Conservation (phyloP, 495 filamentous ascomycete genomes). For the Jackrogersella minutella region DNA sequence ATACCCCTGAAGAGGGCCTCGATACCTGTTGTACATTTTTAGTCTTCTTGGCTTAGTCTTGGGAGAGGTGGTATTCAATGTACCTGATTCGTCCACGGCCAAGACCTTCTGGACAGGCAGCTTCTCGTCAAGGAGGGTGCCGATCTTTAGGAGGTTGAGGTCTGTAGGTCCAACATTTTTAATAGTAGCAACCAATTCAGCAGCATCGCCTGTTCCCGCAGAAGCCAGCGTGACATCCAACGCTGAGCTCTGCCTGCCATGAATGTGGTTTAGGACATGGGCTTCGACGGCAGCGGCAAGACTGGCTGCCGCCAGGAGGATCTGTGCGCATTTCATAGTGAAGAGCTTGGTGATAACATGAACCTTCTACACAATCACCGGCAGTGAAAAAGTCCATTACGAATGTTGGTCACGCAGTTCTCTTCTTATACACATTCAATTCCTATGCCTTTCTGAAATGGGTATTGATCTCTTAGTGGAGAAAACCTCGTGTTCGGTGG, state of each 20-base stretch:
- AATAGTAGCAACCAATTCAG: conserved; percentile 26
- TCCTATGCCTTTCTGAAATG: background rate
- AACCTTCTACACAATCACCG: background rate
- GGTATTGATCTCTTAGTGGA: conserved; percentile 17
- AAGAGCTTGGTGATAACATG: background rate
- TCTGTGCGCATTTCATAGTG: conserved; percentile 10
- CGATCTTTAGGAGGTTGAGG: conserved; percentile 26
- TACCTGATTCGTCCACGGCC: conserved; percentile 26
- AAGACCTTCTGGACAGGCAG: conserved; percentile 26
- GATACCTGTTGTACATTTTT: background rate
- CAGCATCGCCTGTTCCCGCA: background rate
- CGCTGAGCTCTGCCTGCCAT: background rate
- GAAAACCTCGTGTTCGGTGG: conserved; percentile 22
- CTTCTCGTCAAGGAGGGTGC: conserved; percentile 30
- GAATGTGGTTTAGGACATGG: background rate
- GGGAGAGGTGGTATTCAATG: background rate
- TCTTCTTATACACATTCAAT: background rate
- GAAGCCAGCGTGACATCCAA: conserved; percentile 26
- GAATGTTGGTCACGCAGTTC: background rate
- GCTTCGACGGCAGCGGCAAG: background rate
- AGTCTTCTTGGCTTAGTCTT: background rate
- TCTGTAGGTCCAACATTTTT: conserved; percentile 22
- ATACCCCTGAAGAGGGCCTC: conserved; percentile 28
- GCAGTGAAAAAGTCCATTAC: background rate
- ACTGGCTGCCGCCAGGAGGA: conserved; percentile 8